Evolutionary conservation across 2,329 filamentous ascomycete genomes (phyloP), one percentile per base, ranked within the genome.

Genomic region (Fusarium nurragi): DNA sequence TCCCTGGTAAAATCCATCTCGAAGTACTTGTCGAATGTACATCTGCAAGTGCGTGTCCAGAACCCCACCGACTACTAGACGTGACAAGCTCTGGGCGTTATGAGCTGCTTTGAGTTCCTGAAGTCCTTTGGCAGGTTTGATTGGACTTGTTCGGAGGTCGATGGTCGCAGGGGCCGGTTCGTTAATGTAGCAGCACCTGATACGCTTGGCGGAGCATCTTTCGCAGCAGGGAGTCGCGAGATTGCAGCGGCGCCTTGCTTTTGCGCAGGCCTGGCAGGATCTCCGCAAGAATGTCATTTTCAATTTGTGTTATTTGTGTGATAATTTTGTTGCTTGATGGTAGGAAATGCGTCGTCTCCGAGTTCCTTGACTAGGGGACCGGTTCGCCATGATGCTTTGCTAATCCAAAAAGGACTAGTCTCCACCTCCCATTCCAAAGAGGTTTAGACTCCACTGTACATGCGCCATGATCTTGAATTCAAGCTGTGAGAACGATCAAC

Each of bases 391-490:
- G 28, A 47, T n/a, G 28, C 4, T 28, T 34, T 12, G 36, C 54
- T 56, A 48, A 55, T 44, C 5, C 2, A 18, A 23, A 52, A 1
- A 10, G 19, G 54, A 25, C 9, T 60, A 60, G 39, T 18, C 23
- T 52, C 49, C 49, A 49, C n/a, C 3, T 6, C 3, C 3, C 3
- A 10, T 4, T 14, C 6, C 0, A 4, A 60, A 60, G 2, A 9
- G 46, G 56, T 1, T 60, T 60, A 60, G 46, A 45, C 56, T 46
- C 56, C 54, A 60, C 56, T 10, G 1, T 13, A 16, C 13, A 3
- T 1, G 2, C n/a, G 3, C 12, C 32, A 60, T 21, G 2, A 22
- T 34, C 1, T 26, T 19, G 22, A 14, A 19, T 36, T 12, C 4
- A 28, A 3, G 23, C 16, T 8, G 21, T 56, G 43, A 32, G 1